Conservation (phyloP, 2,329 filamentous ascomycete species). For the Aspergillus glaucus region DNA sequence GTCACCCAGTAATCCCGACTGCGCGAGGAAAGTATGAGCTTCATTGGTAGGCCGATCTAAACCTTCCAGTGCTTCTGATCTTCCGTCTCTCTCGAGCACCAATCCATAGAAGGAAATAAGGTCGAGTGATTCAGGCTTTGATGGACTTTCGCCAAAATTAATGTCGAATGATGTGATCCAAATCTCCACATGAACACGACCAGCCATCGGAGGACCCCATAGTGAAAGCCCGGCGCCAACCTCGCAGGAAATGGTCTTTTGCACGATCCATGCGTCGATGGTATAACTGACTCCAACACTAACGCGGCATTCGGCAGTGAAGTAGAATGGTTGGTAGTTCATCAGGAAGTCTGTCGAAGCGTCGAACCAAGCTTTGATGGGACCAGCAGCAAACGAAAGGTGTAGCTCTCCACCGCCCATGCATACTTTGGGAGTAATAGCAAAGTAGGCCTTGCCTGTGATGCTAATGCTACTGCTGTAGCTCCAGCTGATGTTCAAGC, state of each 20-base stretch:
- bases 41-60: not conserved
- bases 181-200: conserved; percentile 17
- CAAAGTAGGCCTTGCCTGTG: conserved; percentile 40
- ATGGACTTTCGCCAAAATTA: conserved; percentile 11
- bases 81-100: not conserved
- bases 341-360: conserved; percentile 38
- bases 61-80: not conserved
- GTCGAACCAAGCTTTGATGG: conserved; percentile 36
- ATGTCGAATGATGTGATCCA: conserved; percentile 18
- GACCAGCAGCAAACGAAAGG: conserved; percentile 23
- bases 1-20: not conserved
- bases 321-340: conserved; percentile 37
- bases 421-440: conserved; percentile 40
- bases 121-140: not conserved
- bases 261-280: conserved; percentile 16
- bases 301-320: conserved; percentile 22
- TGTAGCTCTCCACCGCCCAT: conserved; percentile 39
- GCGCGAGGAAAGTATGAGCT: not conserved
- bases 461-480: conserved; percentile 28
- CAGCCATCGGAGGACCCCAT: conserved; percentile 18
- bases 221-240: conserved; percentile 17
- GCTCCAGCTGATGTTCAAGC: conserved; percentile 36
- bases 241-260: conserved; percentile 7
- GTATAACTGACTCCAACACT: too few species aligned
- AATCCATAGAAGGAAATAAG: not conserved